These are phyloP conservation scores for Juncus inflexus DNA, from an alignment of 176 grass and related monocot genomes.

Conservation along the genomic window DNA sequence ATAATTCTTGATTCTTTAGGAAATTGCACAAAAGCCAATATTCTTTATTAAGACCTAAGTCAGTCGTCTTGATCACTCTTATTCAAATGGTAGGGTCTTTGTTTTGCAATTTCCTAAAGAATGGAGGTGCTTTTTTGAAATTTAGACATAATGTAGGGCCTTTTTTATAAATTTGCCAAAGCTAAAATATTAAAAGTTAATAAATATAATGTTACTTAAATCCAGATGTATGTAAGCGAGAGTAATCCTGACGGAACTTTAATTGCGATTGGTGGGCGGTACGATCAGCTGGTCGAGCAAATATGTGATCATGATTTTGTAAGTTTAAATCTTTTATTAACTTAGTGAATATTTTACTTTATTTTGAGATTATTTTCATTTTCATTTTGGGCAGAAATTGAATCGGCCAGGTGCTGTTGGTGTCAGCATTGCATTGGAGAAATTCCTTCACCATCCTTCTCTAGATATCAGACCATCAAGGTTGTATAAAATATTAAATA, in stretches of 20 bases:
- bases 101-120: neutral
- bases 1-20: too few relatives aligned
- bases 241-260: conserved; percentile 60
- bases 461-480: conserved; percentile 68
- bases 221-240: conserved; percentile 84
- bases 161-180: neutral
- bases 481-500: conserved; percentile 31
- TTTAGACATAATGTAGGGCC: conserved; percentile 1
- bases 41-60: too few relatives aligned
- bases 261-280: conserved; percentile 82
- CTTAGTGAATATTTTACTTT: neutral
- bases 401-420: conserved; percentile 76
- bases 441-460: conserved; percentile 71
- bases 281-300: conserved; percentile 75
- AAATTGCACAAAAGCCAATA: too few relatives aligned
- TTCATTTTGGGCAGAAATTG: conserved; percentile 52
- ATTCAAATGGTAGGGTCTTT: too few relatives aligned
- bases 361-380: conserved; percentile 17
- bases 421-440: conserved; percentile 93
- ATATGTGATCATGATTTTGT: conserved; percentile 57
- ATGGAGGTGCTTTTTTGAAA: neutral
- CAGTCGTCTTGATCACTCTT: too few relatives aligned
- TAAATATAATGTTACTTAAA: conserved; percentile 15
- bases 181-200: conserved; percentile 12
- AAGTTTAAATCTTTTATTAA: conserved; percentile 25